Conservation (phyloP, 805 yeast genomes). For the Zygotorulaspora danielsina region DNA sequence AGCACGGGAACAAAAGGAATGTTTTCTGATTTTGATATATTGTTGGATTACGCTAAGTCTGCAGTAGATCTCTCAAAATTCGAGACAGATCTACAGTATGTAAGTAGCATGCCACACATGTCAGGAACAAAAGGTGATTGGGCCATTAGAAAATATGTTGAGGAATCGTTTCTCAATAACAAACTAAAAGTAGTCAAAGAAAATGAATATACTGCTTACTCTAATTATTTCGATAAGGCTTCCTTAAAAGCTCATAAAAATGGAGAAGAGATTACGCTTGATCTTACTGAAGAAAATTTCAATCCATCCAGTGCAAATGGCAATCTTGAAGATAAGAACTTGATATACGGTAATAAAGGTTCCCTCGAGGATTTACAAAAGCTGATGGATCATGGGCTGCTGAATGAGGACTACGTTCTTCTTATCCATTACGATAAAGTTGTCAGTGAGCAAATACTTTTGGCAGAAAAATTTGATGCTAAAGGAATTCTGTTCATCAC, state of each 20-base stretch:
- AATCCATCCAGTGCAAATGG: constrained; percentile 67
- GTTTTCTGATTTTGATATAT: constrained; percentile 55
- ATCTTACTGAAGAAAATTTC: constrained; percentile 43
- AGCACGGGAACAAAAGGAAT: constrained; percentile 46
- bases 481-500: constrained; percentile 66
- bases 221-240: constrained; percentile 57
- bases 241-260: constrained; percentile 25
- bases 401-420: constrained; percentile 48
- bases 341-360: constrained; percentile 69
- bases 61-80: constrained; percentile 54
- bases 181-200: constrained; percentile 46
- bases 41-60: constrained; percentile 47
- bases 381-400: constrained; percentile 39
- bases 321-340: constrained; percentile 43
- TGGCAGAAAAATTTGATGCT: constrained; percentile 57
- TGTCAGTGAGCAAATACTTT: constrained; percentile 47
- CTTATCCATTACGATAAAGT: constrained; percentile 55
- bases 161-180: constrained; percentile 52
- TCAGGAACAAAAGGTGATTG: constrained; percentile 87
- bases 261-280: constrained; percentile 27
- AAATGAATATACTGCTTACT: constrained; percentile 47
- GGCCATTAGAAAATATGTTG: constrained; percentile 62
- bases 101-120: constrained; percentile 77
- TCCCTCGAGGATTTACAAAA: constrained; percentile 46
- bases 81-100: constrained; percentile 62